These are phyloP conservation scores for Tetrapisispora iriomotensis DNA, from an alignment of 805 yeast species.

Conservation along the genomic window DNA sequence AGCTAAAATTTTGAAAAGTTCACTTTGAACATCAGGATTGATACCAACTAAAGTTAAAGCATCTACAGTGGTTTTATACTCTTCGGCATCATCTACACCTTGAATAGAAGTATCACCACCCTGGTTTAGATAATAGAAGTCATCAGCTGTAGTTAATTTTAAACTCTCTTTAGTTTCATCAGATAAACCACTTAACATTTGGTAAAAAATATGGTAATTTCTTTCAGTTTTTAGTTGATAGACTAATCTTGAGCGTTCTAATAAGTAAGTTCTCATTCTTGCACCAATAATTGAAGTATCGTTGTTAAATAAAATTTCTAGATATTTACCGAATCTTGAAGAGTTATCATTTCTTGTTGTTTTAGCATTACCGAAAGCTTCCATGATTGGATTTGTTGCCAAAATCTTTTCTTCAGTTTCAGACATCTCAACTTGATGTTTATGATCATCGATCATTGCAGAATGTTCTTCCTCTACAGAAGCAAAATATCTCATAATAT, in stretches of 20 bases:
- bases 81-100: constrained; percentile 75
- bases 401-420: constrained; percentile 87
- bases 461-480: constrained; percentile 58
- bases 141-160: constrained; percentile 53
- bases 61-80: constrained; percentile 62
- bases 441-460: constrained; percentile 26
- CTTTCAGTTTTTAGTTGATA: constrained; percentile 88
- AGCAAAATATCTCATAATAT: constrained; percentile 95
- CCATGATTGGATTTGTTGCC: constrained; percentile 89
- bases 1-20: constrained; percentile 71
- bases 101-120: constrained; percentile 66
- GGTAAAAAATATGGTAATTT: constrained; percentile 92
- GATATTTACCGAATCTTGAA: constrained; percentile 88
- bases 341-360: constrained; percentile 85
- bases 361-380: constrained; percentile 90
- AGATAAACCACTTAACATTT: constrained; percentile 64
- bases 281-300: constrained; percentile 84
- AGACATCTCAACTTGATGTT: constrained; percentile 55
- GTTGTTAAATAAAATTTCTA: constrained; percentile 78
- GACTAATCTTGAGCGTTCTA: constrained; percentile 89
- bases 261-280: constrained; percentile 78
- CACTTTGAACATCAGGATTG: constrained; percentile 42
- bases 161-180: constrained; percentile 43
- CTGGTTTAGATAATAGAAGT: constrained; percentile 76
- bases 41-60: constrained; percentile 80